Base-by-base conservation (phyloP, 2,329 filamentous ascomycete species). In the Metarhizium anisopliae region DNA sequence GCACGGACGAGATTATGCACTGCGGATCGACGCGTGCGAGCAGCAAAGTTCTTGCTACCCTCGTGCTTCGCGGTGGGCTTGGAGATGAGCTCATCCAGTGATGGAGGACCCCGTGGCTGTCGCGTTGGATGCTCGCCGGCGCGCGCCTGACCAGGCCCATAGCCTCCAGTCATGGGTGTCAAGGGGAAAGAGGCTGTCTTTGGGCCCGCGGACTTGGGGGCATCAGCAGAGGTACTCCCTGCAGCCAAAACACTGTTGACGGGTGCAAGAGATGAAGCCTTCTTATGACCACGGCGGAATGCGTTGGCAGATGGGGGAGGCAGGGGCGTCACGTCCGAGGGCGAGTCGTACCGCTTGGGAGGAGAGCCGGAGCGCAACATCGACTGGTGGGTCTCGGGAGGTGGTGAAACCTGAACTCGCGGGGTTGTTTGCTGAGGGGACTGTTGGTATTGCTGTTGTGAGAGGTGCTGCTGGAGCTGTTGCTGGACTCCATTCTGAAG, bases 31-130 rank as follows among this genome's bases (percentile, higher is more conserved):
- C 94, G 90, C 66, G 95, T 92, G 59, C 94, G 91, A 55, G 91
- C 85, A 11, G 89, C 88, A 73, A 99, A 99, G 77, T 99, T 99
- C 83, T 96, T 86, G 84, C 93, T 96, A 29, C 93, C 94, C 70
- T 97, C 93, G 60, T 93, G 84, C 75, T 91, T 96, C 62, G 90
- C 86, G 8, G 93, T 97, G 1, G 94, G 94, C 74, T 92, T 94
- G 20, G 86, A 81, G 66, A 87, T 83, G 58, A 99, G 84, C 74
- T 99, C 94, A 62, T 99, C 94, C 52, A 97, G 80, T 14, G 89
- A 85, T 14, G 94, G 94, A 29, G 94, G 94, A 5, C 92, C 92
- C 60, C 91, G 90, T 53, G 94, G 94, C 73, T 99, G 94, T 57
- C 94, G 91, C 53, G 90, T 76, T 8, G 94, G 94, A 68, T 99